Percentiles rank a stretch among this genome's conserved stretches.
These are phyloP conservation scores for Erigeron canadensis DNA, from an alignment of 129 eudicot genomes.

Conservation along the genomic window DNA sequence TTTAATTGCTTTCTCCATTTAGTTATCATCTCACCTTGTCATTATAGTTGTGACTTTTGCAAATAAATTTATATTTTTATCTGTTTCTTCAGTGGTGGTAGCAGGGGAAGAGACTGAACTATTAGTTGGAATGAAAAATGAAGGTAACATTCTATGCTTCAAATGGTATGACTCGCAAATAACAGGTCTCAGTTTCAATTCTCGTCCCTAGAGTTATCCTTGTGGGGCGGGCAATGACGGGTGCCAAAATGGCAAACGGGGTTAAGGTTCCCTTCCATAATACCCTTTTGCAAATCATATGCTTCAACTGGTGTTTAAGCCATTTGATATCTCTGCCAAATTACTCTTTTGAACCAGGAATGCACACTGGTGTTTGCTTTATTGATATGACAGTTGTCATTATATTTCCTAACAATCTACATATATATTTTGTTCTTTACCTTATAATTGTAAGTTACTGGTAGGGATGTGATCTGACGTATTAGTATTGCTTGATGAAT, in stretches of 20 bases:
- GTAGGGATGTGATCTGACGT: conserved; percentile 15
- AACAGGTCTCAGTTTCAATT: too few species aligned
- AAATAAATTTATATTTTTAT: neutral
- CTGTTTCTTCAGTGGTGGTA: conserved; percentile 48
- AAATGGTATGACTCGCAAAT: neutral
- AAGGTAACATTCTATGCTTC: conserved; percentile 48
- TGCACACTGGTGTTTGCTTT: neutral
- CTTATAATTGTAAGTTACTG: neutral
- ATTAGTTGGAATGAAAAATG: conserved; percentile 78
- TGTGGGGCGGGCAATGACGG: too few species aligned
- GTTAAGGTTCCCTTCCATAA: too few species aligned
- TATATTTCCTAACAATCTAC: neutral
- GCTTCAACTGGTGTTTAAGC: neutral
- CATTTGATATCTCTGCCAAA: neutral
- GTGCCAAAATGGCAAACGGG: too few species aligned
- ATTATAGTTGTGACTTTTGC: neutral
- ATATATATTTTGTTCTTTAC: neutral
- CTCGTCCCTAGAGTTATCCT: too few species aligned
- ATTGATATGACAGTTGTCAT: neutral
- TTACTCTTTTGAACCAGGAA: neutral
- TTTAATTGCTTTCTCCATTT: neutral
- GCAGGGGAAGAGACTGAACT: conserved; percentile 87
- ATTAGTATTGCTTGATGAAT: conserved; percentile 22
- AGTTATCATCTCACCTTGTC: neutral
- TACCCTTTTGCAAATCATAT: too few species aligned